phyloP scores from a whole-genome alignment of 2,329 filamentous ascomycete genomes.

The Neopestalotiopsis sp. region DNA sequence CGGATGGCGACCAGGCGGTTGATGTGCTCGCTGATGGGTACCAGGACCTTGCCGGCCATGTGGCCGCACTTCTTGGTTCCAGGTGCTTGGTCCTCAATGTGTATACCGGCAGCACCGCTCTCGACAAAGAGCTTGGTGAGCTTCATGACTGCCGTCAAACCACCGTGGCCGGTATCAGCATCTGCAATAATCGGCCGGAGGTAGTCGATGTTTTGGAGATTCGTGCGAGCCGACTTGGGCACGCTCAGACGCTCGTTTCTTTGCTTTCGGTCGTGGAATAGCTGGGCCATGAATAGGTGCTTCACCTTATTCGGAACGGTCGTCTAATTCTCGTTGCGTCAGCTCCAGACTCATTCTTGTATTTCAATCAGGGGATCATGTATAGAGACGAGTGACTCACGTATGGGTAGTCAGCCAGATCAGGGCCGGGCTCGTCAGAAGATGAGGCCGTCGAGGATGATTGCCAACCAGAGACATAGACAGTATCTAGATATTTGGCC shows the following conservation, averaged over 20 bases:
- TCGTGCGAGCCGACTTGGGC: conserved; percentile 73
- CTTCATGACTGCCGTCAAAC: conserved; percentile 99
- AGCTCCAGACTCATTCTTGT: background rate
- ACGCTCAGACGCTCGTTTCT: conserved; percentile 88
- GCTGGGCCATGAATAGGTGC: conserved; percentile 96
- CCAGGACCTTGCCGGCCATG: conserved; percentile 98
- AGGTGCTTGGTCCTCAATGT: conserved; percentile 98
- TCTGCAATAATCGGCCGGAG: conserved; percentile 95
- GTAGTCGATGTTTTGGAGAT: conserved; percentile 85
- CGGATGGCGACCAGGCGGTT: conserved; percentile 96
- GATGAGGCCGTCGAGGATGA: conserved; percentile 95
- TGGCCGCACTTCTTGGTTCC: conserved; percentile 99
- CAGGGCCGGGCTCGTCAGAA: conserved; percentile 93
- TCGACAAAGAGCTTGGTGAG: conserved; percentile 97
- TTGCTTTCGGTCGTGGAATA: conserved; percentile 99
- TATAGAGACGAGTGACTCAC: conserved; percentile 49
- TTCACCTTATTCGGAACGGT: conserved; percentile 98
- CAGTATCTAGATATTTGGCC: conserved; percentile 97
- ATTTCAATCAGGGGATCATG: too few species aligned
- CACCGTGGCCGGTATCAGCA: conserved; percentile 95
- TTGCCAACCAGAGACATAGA: conserved; percentile 99
- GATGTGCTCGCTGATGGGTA: conserved; percentile 97
- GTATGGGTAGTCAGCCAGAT: conserved; percentile 97
- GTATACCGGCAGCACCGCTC: conserved; percentile 94
- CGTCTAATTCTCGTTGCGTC: conserved; percentile 59